These are phyloP conservation scores for Wickerhamia fluorescens DNA, from an alignment of 805 yeast genomes.

Conservation along the genomic window DNA sequence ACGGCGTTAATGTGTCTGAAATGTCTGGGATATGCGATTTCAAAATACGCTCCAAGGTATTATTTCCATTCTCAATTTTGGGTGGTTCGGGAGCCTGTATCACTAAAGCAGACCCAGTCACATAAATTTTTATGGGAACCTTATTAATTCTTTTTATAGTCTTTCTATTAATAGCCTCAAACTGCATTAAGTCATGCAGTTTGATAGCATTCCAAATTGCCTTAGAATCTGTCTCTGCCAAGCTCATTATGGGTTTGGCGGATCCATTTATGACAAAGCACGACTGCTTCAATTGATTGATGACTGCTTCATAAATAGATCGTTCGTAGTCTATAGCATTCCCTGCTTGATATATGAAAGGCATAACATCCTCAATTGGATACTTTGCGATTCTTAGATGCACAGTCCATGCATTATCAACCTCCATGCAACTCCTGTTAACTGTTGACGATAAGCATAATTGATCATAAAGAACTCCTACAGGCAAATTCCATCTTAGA, in stretches of 20 bases:
- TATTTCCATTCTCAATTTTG: constrained; percentile 3
- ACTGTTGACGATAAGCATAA: constrained; percentile 12
- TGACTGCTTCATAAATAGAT: constrained; percentile 47
- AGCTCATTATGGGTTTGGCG: constrained; percentile 73
- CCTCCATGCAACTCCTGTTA: constrained; percentile 13
- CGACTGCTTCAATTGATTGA: constrained; percentile 78
- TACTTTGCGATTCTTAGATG: constrained; percentile 12
- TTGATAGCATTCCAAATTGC: constrained; percentile 49
- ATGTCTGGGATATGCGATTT: constrained; percentile 7
- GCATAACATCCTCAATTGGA: constrained; percentile 26
- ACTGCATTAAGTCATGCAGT: constrained; percentile 22
- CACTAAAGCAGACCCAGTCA: constrained; percentile 31
- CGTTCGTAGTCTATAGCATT: constrained; percentile 16
- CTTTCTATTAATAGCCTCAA: constrained; percentile 19
- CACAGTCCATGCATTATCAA: constrained; percentile 40
- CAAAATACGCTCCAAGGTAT: constrained; percentile 10
- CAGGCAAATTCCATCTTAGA: constrained; percentile 69
- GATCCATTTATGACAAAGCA: constrained; percentile 69
- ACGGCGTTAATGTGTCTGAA: constrained; percentile 11
- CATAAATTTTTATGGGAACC: constrained; percentile 44
- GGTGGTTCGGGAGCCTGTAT: constrained; percentile 21
- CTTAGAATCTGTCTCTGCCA: constrained; percentile 56
- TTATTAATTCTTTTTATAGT: constrained; percentile 16
- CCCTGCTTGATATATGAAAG: constrained; percentile 13
- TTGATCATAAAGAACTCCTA: constrained; percentile 63